Conservation (phyloP, 2,329 filamentous ascomycete genomes). For the Alternaria ethzedia region DNA sequence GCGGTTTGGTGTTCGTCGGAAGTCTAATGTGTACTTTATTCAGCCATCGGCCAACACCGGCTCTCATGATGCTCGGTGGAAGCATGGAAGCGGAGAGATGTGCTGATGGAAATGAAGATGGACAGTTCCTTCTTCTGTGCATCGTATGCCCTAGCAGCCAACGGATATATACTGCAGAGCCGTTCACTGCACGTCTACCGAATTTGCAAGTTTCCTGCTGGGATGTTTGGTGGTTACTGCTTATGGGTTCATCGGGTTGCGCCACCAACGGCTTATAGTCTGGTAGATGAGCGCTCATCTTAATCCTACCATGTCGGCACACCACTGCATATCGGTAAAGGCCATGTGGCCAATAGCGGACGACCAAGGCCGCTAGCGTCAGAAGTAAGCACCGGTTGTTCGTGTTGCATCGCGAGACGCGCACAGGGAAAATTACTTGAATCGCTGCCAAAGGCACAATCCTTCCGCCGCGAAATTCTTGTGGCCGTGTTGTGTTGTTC, state of each 20-base stretch:
- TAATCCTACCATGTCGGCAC: neutral
- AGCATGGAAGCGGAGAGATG: neutral
- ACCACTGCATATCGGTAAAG: neutral
- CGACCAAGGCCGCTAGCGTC: neutral
- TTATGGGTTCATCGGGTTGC: neutral
- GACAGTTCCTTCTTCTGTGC: neutral
- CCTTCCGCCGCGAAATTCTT: neutral
- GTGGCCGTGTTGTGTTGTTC: neutral
- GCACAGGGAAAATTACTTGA: neutral
- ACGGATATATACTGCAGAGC: neutral
- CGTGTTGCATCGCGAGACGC: neutral
- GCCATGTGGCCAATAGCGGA: neutral
- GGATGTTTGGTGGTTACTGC: neutral
- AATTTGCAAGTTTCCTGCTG: neutral
- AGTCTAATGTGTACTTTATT: neutral
- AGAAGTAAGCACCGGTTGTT: neutral
- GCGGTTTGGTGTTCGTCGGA: neutral
- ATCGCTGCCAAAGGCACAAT: neutral
- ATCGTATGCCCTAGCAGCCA: neutral
- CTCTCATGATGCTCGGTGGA: neutral
- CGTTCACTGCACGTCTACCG: neutral
- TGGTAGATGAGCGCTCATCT: neutral
- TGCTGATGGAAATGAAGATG: neutral
- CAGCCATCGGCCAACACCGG: neutral
- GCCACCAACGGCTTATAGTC: neutral